Conservation (phyloP, 495 filamentous ascomycete species). For the Pyrenula massariospora region DNA sequence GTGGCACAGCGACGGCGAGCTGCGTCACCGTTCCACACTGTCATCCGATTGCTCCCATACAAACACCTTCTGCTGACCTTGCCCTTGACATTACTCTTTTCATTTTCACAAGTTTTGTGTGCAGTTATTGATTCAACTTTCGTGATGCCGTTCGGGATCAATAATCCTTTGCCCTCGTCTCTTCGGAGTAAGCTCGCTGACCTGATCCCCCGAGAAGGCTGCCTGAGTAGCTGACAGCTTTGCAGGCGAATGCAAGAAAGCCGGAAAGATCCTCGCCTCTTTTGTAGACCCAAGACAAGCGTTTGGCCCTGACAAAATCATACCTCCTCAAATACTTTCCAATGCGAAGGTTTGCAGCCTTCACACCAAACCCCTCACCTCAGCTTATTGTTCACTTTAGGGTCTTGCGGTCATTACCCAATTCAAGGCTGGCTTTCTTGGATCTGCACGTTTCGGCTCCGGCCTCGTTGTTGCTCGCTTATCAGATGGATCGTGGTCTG, state of each 20-base stretch:
- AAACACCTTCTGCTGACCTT: neutral
- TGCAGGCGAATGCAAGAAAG: slow-evolving; percentile 78
- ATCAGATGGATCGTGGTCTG: slow-evolving; percentile 86
- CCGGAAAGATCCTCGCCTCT: slow-evolving; percentile 83
- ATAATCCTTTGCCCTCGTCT: slow-evolving; percentile 58
- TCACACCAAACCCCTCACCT: neutral
- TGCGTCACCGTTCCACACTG: neutral
- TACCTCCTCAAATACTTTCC: slow-evolving; percentile 80
- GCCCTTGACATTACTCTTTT: too few species aligned
- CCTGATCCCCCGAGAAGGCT: slow-evolving; percentile 21
- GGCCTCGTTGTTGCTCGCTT: slow-evolving; percentile 89
- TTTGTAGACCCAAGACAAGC: slow-evolving; percentile 91
- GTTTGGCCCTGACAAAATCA: slow-evolving; percentile 95
- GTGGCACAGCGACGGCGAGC: neutral
- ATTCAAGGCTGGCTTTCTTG: slow-evolving; percentile 91
- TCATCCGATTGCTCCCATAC: neutral
- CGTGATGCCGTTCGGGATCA: slow-evolving; percentile 50
- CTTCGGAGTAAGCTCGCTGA: slow-evolving; percentile 40
- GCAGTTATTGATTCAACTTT: neutral
- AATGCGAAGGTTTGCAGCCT: slow-evolving; percentile 62
- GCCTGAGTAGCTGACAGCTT: slow-evolving; percentile 7
- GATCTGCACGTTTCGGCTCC: slow-evolving; percentile 83
- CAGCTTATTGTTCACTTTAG: slow-evolving; percentile 25
- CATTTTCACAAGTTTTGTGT: too few species aligned
- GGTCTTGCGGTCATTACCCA: slow-evolving; percentile 92